Percentiles rank a stretch among this genome's conserved stretches.
Conservation (phyloP, 345 rosid genomes). For the Psidium friedrichsthalianum region DNA sequence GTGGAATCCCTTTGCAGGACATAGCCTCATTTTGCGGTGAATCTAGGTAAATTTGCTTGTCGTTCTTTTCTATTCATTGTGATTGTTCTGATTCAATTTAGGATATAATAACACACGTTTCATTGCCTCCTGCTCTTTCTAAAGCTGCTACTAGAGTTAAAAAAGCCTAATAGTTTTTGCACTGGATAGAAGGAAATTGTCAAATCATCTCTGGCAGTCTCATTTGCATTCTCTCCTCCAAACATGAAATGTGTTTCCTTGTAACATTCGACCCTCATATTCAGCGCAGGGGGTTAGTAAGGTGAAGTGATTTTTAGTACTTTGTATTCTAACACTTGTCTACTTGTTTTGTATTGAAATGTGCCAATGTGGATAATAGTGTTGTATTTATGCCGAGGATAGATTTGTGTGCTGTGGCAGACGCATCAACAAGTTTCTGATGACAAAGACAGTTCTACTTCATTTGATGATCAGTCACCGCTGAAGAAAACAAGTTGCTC, state of each 20-base stretch:
- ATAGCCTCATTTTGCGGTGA: no score
- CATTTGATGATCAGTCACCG: constrained; percentile 1
- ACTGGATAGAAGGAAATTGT: constrained; percentile 38
- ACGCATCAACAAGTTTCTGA: constrained; percentile 14
- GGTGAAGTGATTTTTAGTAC: background rate
- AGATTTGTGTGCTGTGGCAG: constrained; percentile 90
- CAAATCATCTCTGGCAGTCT: constrained; percentile 52
- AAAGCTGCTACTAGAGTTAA: constrained; percentile 42
- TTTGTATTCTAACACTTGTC: constrained; percentile 1
- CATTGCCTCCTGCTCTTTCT: constrained; percentile 64
- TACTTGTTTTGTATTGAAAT: constrained; percentile 59
- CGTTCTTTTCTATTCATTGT: no score
- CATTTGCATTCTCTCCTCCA: constrained; percentile 44
- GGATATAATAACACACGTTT: constrained; percentile 7
- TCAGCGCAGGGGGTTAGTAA: background rate
- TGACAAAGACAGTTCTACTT: constrained; percentile 12
- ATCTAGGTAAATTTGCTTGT: no score
- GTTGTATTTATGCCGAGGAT: constrained; percentile 83
- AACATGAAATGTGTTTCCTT: background rate
- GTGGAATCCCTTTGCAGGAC: no score
- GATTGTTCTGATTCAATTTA: no score
- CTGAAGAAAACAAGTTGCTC: background rate
- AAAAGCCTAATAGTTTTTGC: constrained; percentile 44
- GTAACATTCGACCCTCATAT: background rate
- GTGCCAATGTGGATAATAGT: constrained; percentile 54